Conservation (phyloP, 2,329 filamentous ascomycete genomes). For the Colletotrichum lentis region DNA sequence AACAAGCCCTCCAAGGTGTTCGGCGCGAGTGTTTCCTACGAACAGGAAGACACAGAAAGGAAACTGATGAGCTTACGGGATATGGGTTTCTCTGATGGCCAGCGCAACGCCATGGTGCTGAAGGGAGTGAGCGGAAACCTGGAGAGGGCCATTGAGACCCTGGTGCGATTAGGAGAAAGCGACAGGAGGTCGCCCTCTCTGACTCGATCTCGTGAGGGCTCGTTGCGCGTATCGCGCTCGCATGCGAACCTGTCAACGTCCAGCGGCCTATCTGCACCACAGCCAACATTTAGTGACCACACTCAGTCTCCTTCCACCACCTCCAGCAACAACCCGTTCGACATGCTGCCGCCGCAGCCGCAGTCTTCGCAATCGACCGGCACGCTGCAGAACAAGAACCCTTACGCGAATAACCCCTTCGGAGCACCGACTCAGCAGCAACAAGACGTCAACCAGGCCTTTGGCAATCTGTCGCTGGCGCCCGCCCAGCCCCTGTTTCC, state of each 20-base stretch:
- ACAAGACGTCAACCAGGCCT: constrained; percentile 68
- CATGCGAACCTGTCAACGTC: constrained; percentile 61
- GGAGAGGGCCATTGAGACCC: constrained; percentile 83
- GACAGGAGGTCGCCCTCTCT: constrained; percentile 53
- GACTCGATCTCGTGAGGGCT: constrained; percentile 58
- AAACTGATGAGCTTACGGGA: constrained; percentile 82
- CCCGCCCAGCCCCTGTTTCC: constrained; percentile 72
- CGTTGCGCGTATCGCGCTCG: constrained; percentile 59
- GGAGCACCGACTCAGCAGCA: constrained; percentile 57
- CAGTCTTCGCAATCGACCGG: constrained; percentile 73
- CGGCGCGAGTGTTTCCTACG: constrained; percentile 70
- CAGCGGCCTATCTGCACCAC: constrained; percentile 48
- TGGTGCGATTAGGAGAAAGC: constrained; percentile 83
- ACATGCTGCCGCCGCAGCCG: constrained; percentile 62
- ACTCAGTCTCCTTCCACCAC: constrained; percentile 51
- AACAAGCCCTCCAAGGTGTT: constrained; percentile 76
- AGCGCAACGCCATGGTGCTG: constrained; percentile 80
- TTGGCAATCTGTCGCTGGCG: constrained; percentile 78
- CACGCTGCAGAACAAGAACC: constrained; percentile 65
- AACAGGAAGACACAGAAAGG: constrained; percentile 70
- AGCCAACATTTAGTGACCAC: constrained; percentile 40
- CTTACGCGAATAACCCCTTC: constrained; percentile 76
- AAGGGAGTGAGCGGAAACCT: constrained; percentile 86
- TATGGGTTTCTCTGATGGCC: constrained; percentile 90
- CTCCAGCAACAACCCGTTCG: constrained; percentile 76